Evolutionary conservation across 257 asterid species (phyloP), one percentile per base, ranked within the genome.

Genomic region (Ocimum tenuiflorum): DNA sequence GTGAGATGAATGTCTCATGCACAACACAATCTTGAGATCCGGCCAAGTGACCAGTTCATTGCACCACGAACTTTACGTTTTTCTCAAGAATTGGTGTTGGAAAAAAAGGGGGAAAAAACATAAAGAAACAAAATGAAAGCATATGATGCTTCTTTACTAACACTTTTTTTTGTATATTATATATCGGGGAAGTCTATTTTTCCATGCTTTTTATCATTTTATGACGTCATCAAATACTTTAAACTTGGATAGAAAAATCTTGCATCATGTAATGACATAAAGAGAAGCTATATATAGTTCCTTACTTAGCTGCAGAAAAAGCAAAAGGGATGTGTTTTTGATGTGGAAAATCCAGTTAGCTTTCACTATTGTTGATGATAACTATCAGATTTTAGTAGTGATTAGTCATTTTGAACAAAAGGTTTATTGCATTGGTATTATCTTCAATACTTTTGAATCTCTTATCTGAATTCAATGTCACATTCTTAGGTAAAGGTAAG

Each of bases 301-400:
- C 53, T 75, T 75, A 54, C 78, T 79, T 79, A 68, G 74, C 69
- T 38, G 72, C 58, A 68, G 76, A 69, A 63, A 71, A 79, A 75
- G 81, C 72, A 71, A 68, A 71, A 66, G 68, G 53, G 63, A 1
- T n/a, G n/a, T 59, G 15, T 39, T 19, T n/a, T n/a, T n/a, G 38
- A 67, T 46, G 65, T 60, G 50, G 62, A n/a, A 77, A 63, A 53
- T 58, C 46, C 31, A 29, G 18, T 48, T 20, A 55, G 3, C 74
- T 76, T 71, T 75, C 57, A 46, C 65, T 73, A 23, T 67, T 58
- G 14, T 7, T 18, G 12, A 13, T 39, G 17, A 29, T 46, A 56
- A 29, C 19, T 13, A 15, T 22, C 50, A 49, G 43, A 8, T 2
- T 4, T 22, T 51, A 11, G 19, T 22, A 23, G 18, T 51, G 17